phyloP scores from a whole-genome alignment of 2,329 filamentous ascomycete species.

The Pseudogymnoascus sp. region DNA sequence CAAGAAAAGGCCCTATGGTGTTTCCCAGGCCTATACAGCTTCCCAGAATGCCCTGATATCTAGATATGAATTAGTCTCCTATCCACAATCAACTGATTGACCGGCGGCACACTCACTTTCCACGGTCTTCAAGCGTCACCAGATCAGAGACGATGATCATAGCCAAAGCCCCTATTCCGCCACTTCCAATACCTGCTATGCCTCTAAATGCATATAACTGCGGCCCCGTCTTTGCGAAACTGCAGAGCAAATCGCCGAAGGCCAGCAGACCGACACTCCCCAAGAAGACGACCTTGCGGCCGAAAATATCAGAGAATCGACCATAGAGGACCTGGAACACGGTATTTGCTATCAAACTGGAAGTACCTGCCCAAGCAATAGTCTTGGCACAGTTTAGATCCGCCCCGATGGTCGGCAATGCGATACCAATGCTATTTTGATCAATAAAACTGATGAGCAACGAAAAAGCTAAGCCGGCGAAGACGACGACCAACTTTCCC shows the following conservation, averaged over 20 bases:
- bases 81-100: neutral
- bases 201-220: constrained; percentile 56
- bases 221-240: constrained; percentile 45
- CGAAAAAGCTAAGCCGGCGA: constrained; percentile 43
- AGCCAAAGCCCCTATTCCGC: constrained; percentile 49
- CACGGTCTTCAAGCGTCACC: constrained; percentile 49
- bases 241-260: constrained; percentile 52
- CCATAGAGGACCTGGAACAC: constrained; percentile 60
- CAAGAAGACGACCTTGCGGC: constrained; percentile 51
- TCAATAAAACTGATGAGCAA: constrained; percentile 48
- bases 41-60: constrained; percentile 37
- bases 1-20: constrained; percentile 37
- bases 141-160: constrained; percentile 58
- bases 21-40: constrained; percentile 36
- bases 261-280: constrained; percentile 44
- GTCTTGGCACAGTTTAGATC: constrained; percentile 37
- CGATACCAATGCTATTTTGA: constrained; percentile 45
- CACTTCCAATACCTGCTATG: constrained; percentile 53
- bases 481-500: constrained; percentile 42
- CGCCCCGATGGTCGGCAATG: constrained; percentile 36
- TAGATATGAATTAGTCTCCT: constrained; percentile 10
- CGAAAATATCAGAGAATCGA: constrained; percentile 52
- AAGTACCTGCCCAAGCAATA: constrained; percentile 49
- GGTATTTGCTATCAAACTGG: constrained; percentile 48
- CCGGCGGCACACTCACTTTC: constrained; percentile 36